A percentile compares a stretch with the other conserved stretches of the same genome.
Conservation (phyloP, 1,139 yeast species). For the Keqinozyma sinolaborantium region DNA sequence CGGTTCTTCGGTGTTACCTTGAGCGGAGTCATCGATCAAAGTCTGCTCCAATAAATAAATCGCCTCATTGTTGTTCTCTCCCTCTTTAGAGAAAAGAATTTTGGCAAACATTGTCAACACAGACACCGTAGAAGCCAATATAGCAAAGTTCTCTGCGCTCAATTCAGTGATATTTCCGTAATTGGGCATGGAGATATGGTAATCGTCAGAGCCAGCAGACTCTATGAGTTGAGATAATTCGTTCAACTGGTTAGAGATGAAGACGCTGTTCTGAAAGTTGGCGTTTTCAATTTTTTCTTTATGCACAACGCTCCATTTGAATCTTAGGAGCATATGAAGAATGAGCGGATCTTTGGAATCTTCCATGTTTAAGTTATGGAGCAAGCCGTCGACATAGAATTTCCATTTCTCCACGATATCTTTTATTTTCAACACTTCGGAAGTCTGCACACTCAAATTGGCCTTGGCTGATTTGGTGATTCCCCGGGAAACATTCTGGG, state of each 20-base stretch:
- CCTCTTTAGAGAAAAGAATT: conserved; percentile 42
- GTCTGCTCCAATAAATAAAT: conserved; percentile 55
- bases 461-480: conserved; percentile 19
- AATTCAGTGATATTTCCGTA: conserved; percentile 60
- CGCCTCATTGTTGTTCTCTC: conserved; percentile 40
- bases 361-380: conserved; percentile 1
- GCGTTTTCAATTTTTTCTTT: conserved; percentile 28
- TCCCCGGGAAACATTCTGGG: conserved; percentile 16
- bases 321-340: conserved; percentile 15
- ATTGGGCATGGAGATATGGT: conserved; percentile 33
- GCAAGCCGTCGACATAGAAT: conserved; percentile 8
- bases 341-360: neutral
- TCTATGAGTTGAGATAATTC: conserved; percentile 20
- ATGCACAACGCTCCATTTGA: conserved; percentile 33
- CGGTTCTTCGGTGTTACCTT: neutral
- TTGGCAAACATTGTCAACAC: conserved; percentile 66
- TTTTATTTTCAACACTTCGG: conserved; percentile 34
- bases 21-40: conserved; percentile 19
- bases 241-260: conserved; percentile 14
- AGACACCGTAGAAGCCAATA: conserved; percentile 64
- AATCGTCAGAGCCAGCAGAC: conserved; percentile 4
- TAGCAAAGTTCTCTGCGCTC: conserved; percentile 45
- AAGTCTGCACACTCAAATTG: conserved; percentile 23
- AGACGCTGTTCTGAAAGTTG: conserved; percentile 27
- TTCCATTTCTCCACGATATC: conserved; percentile 42